Evolutionary conservation across 2,329 filamentous ascomycete genomes (phyloP).

Genomic region (Dactylellina haptotyla): DNA sequence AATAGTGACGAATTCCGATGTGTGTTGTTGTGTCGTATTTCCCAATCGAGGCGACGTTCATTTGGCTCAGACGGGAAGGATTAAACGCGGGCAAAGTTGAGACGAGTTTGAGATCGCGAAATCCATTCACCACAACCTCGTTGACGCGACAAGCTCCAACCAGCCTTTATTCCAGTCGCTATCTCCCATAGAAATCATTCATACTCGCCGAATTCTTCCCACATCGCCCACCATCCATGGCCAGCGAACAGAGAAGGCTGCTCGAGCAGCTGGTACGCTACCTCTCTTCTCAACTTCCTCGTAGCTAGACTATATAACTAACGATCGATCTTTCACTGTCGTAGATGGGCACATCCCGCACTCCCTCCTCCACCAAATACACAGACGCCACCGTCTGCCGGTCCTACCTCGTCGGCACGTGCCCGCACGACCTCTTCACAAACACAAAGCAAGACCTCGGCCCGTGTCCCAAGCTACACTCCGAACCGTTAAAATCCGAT

Average conservation of each 20-base stretch:
- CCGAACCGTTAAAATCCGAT: conserved; percentile 85
- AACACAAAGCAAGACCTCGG: conserved; percentile 99
- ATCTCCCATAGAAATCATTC: neutral
- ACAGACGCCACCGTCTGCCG: conserved; percentile 94
- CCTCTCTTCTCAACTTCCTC: neutral
- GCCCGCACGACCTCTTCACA: conserved; percentile 98
- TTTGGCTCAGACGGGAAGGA: neutral
- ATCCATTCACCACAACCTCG: neutral
- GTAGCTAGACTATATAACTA: neutral
- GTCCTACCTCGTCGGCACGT: conserved; percentile 91
- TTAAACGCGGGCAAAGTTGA: neutral
- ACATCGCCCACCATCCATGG: no score
- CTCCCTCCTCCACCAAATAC: conserved; percentile 72
- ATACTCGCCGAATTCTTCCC: no score
- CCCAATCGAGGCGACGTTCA: neutral
- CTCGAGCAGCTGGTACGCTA: conserved; percentile 80
- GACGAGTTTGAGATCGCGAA: neutral
- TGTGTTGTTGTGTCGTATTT: neutral
- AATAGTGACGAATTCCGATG: no score
- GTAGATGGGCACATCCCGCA: conserved; percentile 75
- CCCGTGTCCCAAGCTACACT: conserved; percentile 86
- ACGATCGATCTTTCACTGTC: conserved; percentile 1
- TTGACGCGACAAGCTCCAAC: conserved; percentile 6
- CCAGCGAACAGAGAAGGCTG: conserved; percentile 88
- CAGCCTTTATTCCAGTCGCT: neutral